phyloP scores from a whole-genome alignment of 371 early-diverging fungal genomes.

The Chytridium lagenaria region DNA sequence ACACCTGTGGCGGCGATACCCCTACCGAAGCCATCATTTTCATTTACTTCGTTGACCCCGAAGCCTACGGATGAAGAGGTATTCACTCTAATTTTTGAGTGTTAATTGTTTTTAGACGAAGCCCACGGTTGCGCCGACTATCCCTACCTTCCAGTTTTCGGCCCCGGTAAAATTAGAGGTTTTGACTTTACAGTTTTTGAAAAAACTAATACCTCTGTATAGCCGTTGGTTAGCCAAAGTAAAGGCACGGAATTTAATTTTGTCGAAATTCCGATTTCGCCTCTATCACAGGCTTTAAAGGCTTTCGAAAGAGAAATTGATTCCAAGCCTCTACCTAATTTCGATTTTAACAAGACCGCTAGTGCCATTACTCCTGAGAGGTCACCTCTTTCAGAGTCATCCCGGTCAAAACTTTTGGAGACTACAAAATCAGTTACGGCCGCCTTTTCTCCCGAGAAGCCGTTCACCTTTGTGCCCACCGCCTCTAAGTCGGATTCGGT shows the following conservation, averaged over 20 bases:
- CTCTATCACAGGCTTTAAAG: constrained; percentile 4
- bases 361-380: not conserved
- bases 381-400: not conserved
- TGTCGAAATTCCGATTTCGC: not conserved
- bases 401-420: not conserved
- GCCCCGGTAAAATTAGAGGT: too few species aligned
- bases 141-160: too few species aligned
- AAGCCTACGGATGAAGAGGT: too few species aligned
- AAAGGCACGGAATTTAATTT: constrained; percentile 18
- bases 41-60: too few species aligned
- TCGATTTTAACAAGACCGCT: not conserved
- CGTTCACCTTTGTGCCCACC: constrained; percentile 7
- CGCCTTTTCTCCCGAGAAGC: constrained; percentile 7
- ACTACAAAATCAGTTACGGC: constrained; percentile 5
- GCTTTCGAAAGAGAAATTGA: not conserved
- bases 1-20: too few species aligned
- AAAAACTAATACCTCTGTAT: too few species aligned
- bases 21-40: too few species aligned
- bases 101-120: too few species aligned
- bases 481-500: not conserved
- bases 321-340: not conserved
- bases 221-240: too few species aligned
- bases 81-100: too few species aligned
- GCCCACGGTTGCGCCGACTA: too few species aligned
- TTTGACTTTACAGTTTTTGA: too few species aligned